Percentiles rank a stretch among this genome's conserved stretches.
Evolutionary conservation across 805 yeast genomes (phyloP).

Genomic region (Starmerella apicola): DNA sequence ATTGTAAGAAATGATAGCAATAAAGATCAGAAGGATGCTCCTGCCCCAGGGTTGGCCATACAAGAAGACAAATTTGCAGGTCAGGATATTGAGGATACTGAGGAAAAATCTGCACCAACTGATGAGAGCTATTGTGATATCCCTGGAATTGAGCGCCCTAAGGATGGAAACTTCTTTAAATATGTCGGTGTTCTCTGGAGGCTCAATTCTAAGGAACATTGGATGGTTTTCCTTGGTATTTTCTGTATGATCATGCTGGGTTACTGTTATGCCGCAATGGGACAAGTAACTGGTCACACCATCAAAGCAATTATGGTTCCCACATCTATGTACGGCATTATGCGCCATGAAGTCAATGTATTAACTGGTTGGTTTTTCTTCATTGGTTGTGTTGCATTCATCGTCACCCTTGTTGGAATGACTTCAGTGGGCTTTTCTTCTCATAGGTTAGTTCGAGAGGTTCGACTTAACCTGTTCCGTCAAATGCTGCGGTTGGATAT

Average conservation of each 20-base stretch:
- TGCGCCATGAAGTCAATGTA: conserved; percentile 29
- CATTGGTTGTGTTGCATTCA: conserved; percentile 26
- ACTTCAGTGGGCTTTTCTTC: conserved; percentile 23
- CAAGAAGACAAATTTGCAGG: conserved; percentile 16
- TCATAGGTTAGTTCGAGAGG: conserved; percentile 27
- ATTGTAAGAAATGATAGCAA: conserved; percentile 1
- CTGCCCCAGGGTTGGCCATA: conserved; percentile 9
- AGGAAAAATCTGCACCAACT: not conserved
- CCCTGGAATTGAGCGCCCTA: conserved; percentile 18
- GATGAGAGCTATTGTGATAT: no score
- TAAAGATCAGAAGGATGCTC: not conserved
- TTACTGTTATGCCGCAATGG: conserved; percentile 30
- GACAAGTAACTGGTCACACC: conserved; percentile 29
- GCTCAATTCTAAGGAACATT: conserved; percentile 22
- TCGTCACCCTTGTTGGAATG: conserved; percentile 21
- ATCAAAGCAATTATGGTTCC: conserved; percentile 28
- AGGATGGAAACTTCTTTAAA: conserved; percentile 3
- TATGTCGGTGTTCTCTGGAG: conserved; percentile 19
- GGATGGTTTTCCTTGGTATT: conserved; percentile 21
- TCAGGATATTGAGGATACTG: no score
- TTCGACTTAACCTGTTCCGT: conserved; percentile 25
- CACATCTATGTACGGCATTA: conserved; percentile 23
- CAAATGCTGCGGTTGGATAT: conserved; percentile 30
- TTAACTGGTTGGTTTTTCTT: conserved; percentile 28
- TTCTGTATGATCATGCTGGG: conserved; percentile 26